A percentile compares a stretch with the other conserved stretches of the same genome.
Conservation (phyloP, 1,139 yeast genomes). For the Blastobotrys capitulatus region DNA sequence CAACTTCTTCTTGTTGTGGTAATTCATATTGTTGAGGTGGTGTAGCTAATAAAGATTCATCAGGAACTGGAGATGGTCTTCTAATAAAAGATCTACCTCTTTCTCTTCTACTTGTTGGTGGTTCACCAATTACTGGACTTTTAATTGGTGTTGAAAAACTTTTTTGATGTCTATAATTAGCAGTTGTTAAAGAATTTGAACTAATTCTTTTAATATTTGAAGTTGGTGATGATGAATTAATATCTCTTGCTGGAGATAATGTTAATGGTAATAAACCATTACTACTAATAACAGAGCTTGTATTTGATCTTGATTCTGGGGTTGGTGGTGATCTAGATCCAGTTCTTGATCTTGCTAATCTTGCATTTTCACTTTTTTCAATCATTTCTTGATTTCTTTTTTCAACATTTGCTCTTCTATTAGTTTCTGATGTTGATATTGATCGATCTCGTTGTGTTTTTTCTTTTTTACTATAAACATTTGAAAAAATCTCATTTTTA, state of each 20-base stretch:
- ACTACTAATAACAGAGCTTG: constrained; percentile 12
- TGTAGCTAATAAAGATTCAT: not conserved
- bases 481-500: constrained; percentile 23
- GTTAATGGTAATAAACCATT: constrained; percentile 24
- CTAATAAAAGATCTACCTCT: constrained; percentile 4
- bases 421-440: constrained; percentile 25
- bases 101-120: not conserved
- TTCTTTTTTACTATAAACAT: constrained; percentile 20
- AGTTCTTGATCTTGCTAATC: constrained; percentile 19
- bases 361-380: constrained; percentile 15
- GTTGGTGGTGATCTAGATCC: constrained; percentile 19
- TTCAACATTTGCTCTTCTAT: constrained; percentile 28
- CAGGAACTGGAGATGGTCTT: constrained; percentile 1
- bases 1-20: not conserved
- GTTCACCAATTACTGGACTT: not conserved
- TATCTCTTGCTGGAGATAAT: constrained; percentile 20
- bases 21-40: constrained; percentile 1
- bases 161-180: constrained; percentile 14
- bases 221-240: not conserved
- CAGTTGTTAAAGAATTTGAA: constrained; percentile 4
- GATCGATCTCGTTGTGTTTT: constrained; percentile 21
- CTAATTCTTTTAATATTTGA: constrained; percentile 3
- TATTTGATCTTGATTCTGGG: constrained; percentile 3
- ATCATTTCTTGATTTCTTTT: constrained; percentile 29
- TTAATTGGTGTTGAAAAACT: constrained; percentile 16